Base-by-base conservation (phyloP, 1,284 basidiomycete genomes). In the Xerocomus amazonicus region DNA sequence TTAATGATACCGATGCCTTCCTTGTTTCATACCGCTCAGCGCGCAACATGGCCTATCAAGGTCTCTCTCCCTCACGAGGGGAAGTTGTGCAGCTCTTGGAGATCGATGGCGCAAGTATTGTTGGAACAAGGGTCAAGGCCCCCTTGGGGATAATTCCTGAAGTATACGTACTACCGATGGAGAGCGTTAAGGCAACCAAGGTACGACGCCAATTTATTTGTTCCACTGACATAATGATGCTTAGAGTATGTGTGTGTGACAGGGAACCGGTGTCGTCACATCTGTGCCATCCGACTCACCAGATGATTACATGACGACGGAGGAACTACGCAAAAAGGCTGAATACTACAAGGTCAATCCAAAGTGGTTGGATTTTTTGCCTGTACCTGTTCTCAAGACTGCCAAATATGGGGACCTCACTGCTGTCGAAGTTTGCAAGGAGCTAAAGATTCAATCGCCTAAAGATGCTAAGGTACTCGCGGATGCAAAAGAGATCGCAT, bases 221-320 rank as follows among this genome's bases (percentile, higher is more conserved):
- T 47, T 13, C 42, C 29, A 45, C 52, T 29, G 49, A 12, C 39
- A 23, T 16, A 19, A 29, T 19, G 17, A 37, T 13, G 14, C 48
- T 56, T 31, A 54, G 16, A 27, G 8, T 17, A 10, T 28, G 6
- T 42, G 28, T 28, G 6, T 42, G 28, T 33, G 28, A 36, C 55
- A 88, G 86, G 97, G 97, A 65, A 99, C 96, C 19, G 97, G 97
- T 62, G 95, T 99, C 34, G 97, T 99, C 59, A 97, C 95, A 3
- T 99, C 93, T 44, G 94, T 97, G 9, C 95, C 97, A 0, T 97
- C 96, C 12, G 97, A 99, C 70, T 99, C 97, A 13, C 97, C 97
- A 26, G 97, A 99, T 67, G 97, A 99, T 72, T 98, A 85, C 69
- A 84, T 87, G 57, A 97, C 91, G 6, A 77, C 93, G 49, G 86